Evolutionary conservation across 2,329 filamentous ascomycete species (phyloP), one percentile per base, ranked within the genome.

Genomic region (Pseudogymnoascus sp.): DNA sequence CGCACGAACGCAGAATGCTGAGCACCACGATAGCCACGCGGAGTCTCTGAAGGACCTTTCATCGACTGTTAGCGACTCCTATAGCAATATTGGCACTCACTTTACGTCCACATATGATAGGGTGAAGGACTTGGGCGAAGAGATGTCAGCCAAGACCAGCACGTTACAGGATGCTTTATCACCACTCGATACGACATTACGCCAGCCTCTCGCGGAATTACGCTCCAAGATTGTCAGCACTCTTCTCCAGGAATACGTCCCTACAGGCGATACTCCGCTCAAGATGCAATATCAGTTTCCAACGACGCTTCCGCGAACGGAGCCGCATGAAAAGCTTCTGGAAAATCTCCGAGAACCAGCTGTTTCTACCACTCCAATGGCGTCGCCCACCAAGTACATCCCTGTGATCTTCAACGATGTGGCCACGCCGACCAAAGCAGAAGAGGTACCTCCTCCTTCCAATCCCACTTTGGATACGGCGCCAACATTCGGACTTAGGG

Each of bases 231-330:
- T 96, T 52, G 75, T 80, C 13, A 75, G 73, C 52, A 84, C 85
- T 1, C 73, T 77, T 3, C 78, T 97, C 58, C 80, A 84, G 59
- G 91, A 96, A 70, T 97, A 97, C 71, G 77, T 83, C 35, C 82
- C 89, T 0, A 97, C 94, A 0, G 92, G 94, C 58, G 80, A 87
- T 52, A 97, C 94, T 1, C 94, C 94, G 0, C 83, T 88, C 69
- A 94, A 92, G 74, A 76, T 79, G 28, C 79, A 84, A 58, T 99
- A 97, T 73, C 79, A 83, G n/a, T 96, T 90, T 68, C 89, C 90
- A 0, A 88, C 82, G 1, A 77, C 80, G 2, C 78, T 99, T 1
- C 94, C 94, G 3, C 84, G 85, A 23, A 97, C 94, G 0, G 81
- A 84, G 67, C 68, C 74, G 0, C 82, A 85, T 67, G 80, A 85